These are phyloP conservation scores for Fusarium paranaense DNA, from an alignment of 2,329 filamentous ascomycete species.

Conservation along the genomic window DNA sequence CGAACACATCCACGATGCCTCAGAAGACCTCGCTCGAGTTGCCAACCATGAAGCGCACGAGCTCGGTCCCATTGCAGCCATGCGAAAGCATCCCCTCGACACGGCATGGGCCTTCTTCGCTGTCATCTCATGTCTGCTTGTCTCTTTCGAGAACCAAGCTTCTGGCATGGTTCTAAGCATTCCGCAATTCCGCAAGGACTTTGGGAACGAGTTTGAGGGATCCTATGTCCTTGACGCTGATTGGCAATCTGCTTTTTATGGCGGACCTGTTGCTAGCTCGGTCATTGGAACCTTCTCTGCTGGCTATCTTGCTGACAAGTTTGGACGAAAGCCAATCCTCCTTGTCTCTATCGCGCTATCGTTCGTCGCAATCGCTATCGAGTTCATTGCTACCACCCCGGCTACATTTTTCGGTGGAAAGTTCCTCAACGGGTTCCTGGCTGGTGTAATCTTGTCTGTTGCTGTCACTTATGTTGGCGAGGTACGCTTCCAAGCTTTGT, in stretches of 20 bases:
- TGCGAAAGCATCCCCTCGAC: slow-evolving; percentile 15
- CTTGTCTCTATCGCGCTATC: slow-evolving; percentile 15
- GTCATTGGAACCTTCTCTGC: slow-evolving; percentile 42
- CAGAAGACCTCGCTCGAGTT: slow-evolving; percentile 4
- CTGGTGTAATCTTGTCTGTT: neutral
- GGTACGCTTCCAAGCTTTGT: neutral
- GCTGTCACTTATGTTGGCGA: neutral
- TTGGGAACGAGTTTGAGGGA: slow-evolving; percentile 22
- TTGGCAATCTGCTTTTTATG: slow-evolving; percentile 47
- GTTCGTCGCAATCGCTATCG: slow-evolving; percentile 43
- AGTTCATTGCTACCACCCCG: slow-evolving; percentile 45
- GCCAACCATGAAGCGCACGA: slow-evolving; percentile 26
- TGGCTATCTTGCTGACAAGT: slow-evolving; percentile 40
- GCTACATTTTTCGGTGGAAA: slow-evolving; percentile 46
- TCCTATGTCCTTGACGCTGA: slow-evolving; percentile 40
- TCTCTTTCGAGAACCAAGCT: slow-evolving; percentile 42
- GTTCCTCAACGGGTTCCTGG: slow-evolving; percentile 38
- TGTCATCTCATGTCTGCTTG: slow-evolving; percentile 19
- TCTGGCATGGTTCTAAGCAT: slow-evolving; percentile 39
- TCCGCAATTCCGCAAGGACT: slow-evolving; percentile 33
- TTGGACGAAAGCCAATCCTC: slow-evolving; percentile 40
- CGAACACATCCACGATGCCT: slow-evolving; percentile 21
- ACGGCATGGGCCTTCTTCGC: slow-evolving; percentile 22
- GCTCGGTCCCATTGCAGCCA: slow-evolving; percentile 10
- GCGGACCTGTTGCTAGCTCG: slow-evolving; percentile 38